Conservation (phyloP, 768 basidiomycete genomes). For the Hypholoma sublateritium region DNA sequence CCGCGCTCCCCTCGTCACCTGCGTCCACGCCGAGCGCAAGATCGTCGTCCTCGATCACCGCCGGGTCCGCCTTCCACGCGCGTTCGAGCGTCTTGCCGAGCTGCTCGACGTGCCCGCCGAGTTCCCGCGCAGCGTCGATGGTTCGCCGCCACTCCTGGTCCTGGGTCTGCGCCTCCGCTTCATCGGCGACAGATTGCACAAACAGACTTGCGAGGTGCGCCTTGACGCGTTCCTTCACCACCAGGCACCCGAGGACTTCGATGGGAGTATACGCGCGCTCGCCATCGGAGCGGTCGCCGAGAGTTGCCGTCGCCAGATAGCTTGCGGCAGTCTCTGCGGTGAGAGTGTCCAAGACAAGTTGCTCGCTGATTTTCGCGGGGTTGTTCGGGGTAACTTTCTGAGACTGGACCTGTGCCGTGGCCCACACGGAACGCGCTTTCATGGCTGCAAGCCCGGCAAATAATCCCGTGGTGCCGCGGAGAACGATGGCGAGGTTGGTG, state of each 20-base stretch:
- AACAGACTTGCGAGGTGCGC: slow-evolving; percentile 56
- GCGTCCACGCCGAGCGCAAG: slow-evolving; percentile 31
- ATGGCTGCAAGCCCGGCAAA: slow-evolving; percentile 35
- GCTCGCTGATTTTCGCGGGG: slow-evolving; percentile 41
- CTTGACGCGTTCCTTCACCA: slow-evolving; percentile 53
- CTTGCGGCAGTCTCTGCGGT: slow-evolving; percentile 53
- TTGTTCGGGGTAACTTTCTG: slow-evolving; percentile 20
- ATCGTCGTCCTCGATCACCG: slow-evolving; percentile 21
- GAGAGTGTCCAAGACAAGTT: slow-evolving; percentile 52
- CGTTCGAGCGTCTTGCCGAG: slow-evolving; percentile 59
- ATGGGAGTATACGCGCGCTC: slow-evolving; percentile 36
- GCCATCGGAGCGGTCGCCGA: slow-evolving; percentile 14
- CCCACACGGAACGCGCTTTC: slow-evolving; percentile 44
- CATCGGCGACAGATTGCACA: slow-evolving; percentile 39
- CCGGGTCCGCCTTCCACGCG: slow-evolving; percentile 41
- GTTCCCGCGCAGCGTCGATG: slow-evolving; percentile 57
- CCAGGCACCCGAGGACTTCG: slow-evolving; percentile 46
- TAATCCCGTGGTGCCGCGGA: slow-evolving; percentile 33
- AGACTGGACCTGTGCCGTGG: slow-evolving; percentile 14
- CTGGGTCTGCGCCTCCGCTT: slow-evolving; percentile 27
- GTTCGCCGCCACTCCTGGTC: slow-evolving; percentile 41
- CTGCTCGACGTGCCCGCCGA: slow-evolving; percentile 57
- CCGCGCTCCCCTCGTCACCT: slow-evolving; percentile 21
- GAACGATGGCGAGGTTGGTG: slow-evolving; percentile 56
- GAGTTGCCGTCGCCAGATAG: slow-evolving; percentile 14